These are phyloP conservation scores for Nitzschia inconspicua DNA, from an alignment of 108 stramenopile species.

Conservation along the genomic window DNA sequence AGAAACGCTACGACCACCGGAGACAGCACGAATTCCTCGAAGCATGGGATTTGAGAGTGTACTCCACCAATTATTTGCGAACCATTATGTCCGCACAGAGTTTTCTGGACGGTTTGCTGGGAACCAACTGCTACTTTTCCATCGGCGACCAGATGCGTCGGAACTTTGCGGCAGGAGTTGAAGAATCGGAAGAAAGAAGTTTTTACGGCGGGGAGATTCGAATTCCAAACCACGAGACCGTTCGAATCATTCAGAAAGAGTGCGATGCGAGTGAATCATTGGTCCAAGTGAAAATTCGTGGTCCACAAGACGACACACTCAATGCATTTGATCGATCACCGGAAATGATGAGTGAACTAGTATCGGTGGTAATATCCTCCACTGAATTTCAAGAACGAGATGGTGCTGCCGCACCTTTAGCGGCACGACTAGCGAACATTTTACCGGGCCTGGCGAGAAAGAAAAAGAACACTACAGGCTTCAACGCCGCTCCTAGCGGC, in stretches of 20 bases:
- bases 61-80: slow-evolving; percentile 74
- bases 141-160: not conserved
- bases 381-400: slow-evolving; percentile 57
- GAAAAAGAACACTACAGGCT: slow-evolving; percentile 44
- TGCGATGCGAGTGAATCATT: slow-evolving; percentile 9
- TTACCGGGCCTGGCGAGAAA: slow-evolving; percentile 59
- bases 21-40: slow-evolving; percentile 53
- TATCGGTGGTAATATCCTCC: slow-evolving; percentile 50
- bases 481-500: slow-evolving; percentile 24
- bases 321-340: slow-evolving; percentile 80
- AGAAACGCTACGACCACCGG: no score
- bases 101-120: slow-evolving; percentile 73
- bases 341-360: slow-evolving; percentile 57
- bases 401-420: slow-evolving; percentile 50
- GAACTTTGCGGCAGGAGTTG: not conserved
- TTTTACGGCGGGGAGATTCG: no score
- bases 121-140: slow-evolving; percentile 4
- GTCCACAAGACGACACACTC: slow-evolving; percentile 49
- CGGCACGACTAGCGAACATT: slow-evolving; percentile 49
- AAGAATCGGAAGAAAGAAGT: not conserved
- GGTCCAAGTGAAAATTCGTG: slow-evolving; percentile 50
- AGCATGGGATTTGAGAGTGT: slow-evolving; percentile 63
- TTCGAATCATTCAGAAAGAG: slow-evolving; percentile 13
- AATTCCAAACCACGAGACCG: not conserved
- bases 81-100: slow-evolving; percentile 72